Evolutionary conservation across 2,329 filamentous ascomycete genomes (phyloP).

Genomic region (Botrytis fragariae): DNA sequence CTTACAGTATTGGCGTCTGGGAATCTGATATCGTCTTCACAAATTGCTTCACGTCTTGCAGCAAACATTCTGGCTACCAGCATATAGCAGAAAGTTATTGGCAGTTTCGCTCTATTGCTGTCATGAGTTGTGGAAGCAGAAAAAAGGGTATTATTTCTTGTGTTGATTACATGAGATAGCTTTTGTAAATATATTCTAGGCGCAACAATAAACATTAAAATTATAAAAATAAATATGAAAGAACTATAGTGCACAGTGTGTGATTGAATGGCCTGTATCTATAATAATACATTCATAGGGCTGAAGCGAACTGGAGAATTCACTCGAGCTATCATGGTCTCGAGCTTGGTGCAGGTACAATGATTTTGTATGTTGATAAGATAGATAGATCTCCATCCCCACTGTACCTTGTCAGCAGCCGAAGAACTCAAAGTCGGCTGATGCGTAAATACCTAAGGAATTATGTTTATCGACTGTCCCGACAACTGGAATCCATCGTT

Average conservation of each 20-base stretch:
- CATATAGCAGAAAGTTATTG: slow-evolving; percentile 17
- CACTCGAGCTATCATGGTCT: background rate
- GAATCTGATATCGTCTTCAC: slow-evolving; percentile 7
- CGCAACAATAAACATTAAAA: slow-evolving; percentile 8
- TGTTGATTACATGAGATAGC: slow-evolving; percentile 15
- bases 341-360: background rate
- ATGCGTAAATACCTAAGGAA: background rate
- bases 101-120: slow-evolving; percentile 19
- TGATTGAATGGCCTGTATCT: background rate
- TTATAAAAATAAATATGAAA: background rate
- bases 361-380: background rate
- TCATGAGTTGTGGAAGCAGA: slow-evolving; percentile 14
- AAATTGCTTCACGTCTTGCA: slow-evolving; percentile 12
- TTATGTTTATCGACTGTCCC: background rate
- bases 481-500: background rate
- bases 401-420: background rate
- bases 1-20: slow-evolving; percentile 20
- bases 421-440: background rate
- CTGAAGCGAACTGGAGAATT: background rate
- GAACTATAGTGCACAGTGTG: background rate
- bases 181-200: slow-evolving; percentile 18
- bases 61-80: slow-evolving; percentile 19
- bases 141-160: slow-evolving; percentile 13
- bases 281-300: background rate
- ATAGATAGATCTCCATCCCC: background rate